phyloP scores from a whole-genome alignment of 495 filamentous ascomycete species.

The Lepraria neglecta region DNA sequence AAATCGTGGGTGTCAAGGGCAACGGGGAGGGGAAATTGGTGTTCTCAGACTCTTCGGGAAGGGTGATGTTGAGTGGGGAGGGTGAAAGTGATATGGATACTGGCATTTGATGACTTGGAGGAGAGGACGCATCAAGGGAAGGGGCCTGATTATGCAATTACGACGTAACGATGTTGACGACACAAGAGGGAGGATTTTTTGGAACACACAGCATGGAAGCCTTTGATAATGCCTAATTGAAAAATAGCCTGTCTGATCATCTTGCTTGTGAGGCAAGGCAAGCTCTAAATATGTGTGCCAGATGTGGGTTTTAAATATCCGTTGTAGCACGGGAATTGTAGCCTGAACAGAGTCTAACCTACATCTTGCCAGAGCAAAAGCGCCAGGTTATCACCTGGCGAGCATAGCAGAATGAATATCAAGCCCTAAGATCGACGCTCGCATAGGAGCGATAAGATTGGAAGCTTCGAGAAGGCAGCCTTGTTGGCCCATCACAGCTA shows the following conservation, averaged over 20 bases:
- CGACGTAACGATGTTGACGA: not conserved
- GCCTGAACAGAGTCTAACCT: no score
- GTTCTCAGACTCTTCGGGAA: conserved; percentile 18
- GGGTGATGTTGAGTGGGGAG: conserved; percentile 18
- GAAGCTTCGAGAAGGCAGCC: conserved; percentile 16
- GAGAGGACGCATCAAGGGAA: not conserved
- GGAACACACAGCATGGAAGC: not conserved
- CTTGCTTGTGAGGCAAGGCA: no score
- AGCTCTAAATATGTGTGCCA: no score
- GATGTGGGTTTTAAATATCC: no score
- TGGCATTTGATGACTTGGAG: not conserved
- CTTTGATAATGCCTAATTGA: not conserved
- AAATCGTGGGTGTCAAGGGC: conserved; percentile 17
- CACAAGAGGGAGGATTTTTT: not conserved
- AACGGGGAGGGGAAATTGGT: conserved; percentile 15
- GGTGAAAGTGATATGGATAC: not conserved
- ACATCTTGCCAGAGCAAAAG: no score
- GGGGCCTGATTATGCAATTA: not conserved
- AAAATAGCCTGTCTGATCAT: not conserved
- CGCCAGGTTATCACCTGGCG: no score
- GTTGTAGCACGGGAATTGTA: no score
- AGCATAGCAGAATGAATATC: not conserved
- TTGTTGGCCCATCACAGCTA: not conserved
- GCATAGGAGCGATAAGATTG: conserved; percentile 7
- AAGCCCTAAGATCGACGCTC: not conserved